A percentile compares a stretch with the other conserved stretches of the same genome.
Evolutionary conservation across 2,329 filamentous ascomycete species (phyloP).

Genomic region (Bipolaris zeicola): DNA sequence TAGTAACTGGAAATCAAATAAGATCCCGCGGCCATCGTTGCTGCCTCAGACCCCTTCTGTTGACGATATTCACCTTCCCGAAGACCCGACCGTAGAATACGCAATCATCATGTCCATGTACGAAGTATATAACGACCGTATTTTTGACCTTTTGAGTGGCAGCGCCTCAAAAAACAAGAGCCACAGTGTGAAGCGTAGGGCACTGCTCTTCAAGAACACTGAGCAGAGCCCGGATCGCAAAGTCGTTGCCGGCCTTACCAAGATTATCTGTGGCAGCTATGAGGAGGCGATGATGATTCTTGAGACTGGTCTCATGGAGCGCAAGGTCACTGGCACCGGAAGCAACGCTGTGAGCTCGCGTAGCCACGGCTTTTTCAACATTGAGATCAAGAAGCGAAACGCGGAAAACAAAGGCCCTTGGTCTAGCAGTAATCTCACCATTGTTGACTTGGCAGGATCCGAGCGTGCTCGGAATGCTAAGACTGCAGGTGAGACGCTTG

Average conservation of each 20-base stretch:
- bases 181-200: constrained; percentile 66
- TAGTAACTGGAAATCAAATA: constrained; percentile 59
- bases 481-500: constrained; percentile 88
- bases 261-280: constrained; percentile 82
- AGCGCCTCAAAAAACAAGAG: constrained; percentile 62
- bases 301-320: constrained; percentile 85
- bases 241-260: constrained; percentile 87
- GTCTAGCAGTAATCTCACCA: constrained; percentile 78
- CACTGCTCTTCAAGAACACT: constrained; percentile 89
- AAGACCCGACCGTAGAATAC: constrained; percentile 76
- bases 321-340: constrained; percentile 85
- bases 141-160: constrained; percentile 84
- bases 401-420: constrained; percentile 65
- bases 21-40: constrained; percentile 70
- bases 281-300: constrained; percentile 87
- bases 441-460: constrained; percentile 92
- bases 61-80: constrained; percentile 68
- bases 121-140: constrained; percentile 97
- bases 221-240: constrained; percentile 90
- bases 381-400: constrained; percentile 87
- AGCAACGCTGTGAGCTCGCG: constrained; percentile 92
- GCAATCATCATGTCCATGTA: constrained; percentile 95
- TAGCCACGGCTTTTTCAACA: constrained; percentile 94
- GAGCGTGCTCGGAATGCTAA: constrained; percentile 93
- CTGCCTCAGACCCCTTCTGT: constrained; percentile 78